Base-by-base conservation (phyloP, 2,329 filamentous ascomycete species). In the Diaporthe sp. region DNA sequence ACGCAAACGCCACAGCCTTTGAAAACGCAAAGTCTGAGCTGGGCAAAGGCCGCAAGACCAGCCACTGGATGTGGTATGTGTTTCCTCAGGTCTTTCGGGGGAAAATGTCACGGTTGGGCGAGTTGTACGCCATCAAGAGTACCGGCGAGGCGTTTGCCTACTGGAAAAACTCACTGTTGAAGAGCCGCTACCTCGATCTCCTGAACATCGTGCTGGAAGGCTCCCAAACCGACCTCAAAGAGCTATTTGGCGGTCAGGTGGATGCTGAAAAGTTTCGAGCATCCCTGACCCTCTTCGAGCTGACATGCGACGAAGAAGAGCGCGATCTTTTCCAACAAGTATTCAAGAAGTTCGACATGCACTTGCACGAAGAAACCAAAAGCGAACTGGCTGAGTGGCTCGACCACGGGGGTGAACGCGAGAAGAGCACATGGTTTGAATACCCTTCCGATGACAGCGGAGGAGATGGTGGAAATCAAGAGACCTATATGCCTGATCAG, bases 361-460 rank as follows among this genome's bases (percentile, higher is more conserved):
- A 7, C 2, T 4, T 5, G 0, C 15, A 30, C 17, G 2, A 30
- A 2, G 2, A 19, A 3, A 25, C 39, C 4, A 5, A 8, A 3
- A 4, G 7, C 6, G 1, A 13, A 22, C 19, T 65, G 0, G 8
- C 9, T 15, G 9, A 4, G 7, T 65, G 39, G 59, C 17, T 65
- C 2, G 0, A 32, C 9, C 19, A 30, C 4, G 4, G 6, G 17
- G 19, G 25, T 25, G 35, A 65, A 13, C 1, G 6, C 4, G 37
- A 19, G 25, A 15, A 35, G 19, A 39, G 4, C 13, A 4, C 3
- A 9, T 37, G 37, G 56, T n/a, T 58, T 51, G 4, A 6, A 12
- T 1, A 13, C n/a, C 15, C 15, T 15, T 5, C 25, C 4, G 25
- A 17, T 44, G 22, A 12, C 4, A 8, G 22, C 27, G 12, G 6